Conservation (phyloP, 352 stramenopile species). For the Phytophthora pini region DNA sequence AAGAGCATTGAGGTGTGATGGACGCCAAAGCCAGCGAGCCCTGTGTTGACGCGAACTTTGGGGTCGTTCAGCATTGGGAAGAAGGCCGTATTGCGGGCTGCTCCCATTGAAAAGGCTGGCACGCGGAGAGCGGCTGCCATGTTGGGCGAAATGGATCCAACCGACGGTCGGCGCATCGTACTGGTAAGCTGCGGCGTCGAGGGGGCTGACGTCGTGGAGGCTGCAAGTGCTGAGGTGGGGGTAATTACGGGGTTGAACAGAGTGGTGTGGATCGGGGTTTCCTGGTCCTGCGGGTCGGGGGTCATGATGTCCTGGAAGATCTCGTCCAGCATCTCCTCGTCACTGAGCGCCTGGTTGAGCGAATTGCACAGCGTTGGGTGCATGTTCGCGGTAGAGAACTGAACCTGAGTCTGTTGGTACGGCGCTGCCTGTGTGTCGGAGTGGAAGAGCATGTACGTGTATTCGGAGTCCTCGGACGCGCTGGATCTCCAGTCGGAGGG, state of each 20-base stretch:
- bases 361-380: slow-evolving; percentile 8
- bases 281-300: slow-evolving; percentile 27
- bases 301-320: slow-evolving; percentile 53
- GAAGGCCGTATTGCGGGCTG: slow-evolving; percentile 24
- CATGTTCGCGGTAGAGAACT: slow-evolving; percentile 15
- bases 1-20: slow-evolving; percentile 41
- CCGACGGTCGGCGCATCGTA: slow-evolving; percentile 22
- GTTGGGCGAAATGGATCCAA: slow-evolving; percentile 41
- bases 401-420: slow-evolving; percentile 13
- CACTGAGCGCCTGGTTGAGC: slow-evolving; percentile 37
- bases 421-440: slow-evolving; percentile 13
- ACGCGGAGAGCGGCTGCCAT: slow-evolving; percentile 32
- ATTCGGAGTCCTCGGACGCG: slow-evolving; percentile 17
- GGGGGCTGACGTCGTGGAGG: slow-evolving; percentile 27
- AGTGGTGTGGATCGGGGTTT: slow-evolving; percentile 5
- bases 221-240: slow-evolving; percentile 18
- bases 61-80: slow-evolving; percentile 32
- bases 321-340: slow-evolving; percentile 53
- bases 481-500: slow-evolving; percentile 32
- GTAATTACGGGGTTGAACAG: slow-evolving; percentile 26
- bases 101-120: slow-evolving; percentile 23
- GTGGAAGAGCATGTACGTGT: slow-evolving; percentile 41
- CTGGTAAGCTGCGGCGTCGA: slow-evolving; percentile 41
- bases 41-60: slow-evolving; percentile 30
- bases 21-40: slow-evolving; percentile 13